phyloP scores from a whole-genome alignment of 768 basidiomycete genomes.

The Cystofilobasidium capitatum region DNA sequence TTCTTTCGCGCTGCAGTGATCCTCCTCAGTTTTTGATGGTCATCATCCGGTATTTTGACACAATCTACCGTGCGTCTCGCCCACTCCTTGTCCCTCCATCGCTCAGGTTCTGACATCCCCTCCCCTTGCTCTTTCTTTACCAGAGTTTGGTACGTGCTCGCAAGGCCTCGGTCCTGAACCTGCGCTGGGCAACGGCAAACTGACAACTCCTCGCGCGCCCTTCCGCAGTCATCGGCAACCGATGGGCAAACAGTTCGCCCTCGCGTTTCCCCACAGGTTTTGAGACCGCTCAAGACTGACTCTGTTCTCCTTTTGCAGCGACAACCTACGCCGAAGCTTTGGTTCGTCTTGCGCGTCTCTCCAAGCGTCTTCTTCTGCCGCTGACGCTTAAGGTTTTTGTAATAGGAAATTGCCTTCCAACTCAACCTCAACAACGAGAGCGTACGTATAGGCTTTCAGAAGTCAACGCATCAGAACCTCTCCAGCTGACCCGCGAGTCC shows the following conservation, averaged over 20 bases:
- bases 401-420: constrained; percentile 60
- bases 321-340: constrained; percentile 73
- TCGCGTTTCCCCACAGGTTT: background rate
- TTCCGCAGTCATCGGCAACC: constrained; percentile 8
- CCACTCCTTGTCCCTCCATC: background rate
- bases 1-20: background rate
- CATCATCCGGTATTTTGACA: constrained; percentile 20
- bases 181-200: no score
- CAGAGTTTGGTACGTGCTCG: background rate
- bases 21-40: constrained; percentile 14
- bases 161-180: no score
- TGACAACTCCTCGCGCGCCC: background rate
- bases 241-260: constrained; percentile 8
- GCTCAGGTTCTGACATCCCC: no score
- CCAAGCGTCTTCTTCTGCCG: background rate
- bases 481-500: background rate
- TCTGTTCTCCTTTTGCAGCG: background rate
- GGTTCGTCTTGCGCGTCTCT: background rate
- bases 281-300: background rate
- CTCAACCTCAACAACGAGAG: constrained; percentile 76
- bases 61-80: background rate
- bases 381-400: constrained; percentile 18
- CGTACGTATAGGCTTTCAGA: background rate
- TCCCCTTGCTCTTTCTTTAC: background rate
- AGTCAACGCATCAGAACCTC: background rate